These are phyloP conservation scores for Taxawa tesnikishii DNA, from an alignment of 2,329 filamentous ascomycete genomes.

Conservation along the genomic window DNA sequence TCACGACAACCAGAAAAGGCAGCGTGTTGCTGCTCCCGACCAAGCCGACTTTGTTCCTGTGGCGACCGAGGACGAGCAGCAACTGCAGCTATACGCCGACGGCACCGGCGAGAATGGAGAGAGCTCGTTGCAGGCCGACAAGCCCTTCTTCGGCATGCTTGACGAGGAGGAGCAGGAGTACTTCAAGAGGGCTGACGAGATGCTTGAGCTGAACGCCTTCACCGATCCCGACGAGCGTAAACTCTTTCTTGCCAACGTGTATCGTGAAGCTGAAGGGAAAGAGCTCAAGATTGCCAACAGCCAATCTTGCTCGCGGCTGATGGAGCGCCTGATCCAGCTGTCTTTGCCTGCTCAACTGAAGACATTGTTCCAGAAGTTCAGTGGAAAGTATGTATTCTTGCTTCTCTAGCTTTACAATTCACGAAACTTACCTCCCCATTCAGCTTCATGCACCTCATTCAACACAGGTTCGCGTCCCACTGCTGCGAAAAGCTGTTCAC, in stretches of 20 bases:
- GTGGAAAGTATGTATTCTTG: slow-evolving; percentile 48
- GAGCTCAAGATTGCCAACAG: slow-evolving; percentile 93
- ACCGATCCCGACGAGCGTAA: slow-evolving; percentile 50
- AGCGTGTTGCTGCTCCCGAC: slow-evolving; percentile 21
- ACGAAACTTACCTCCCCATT: slow-evolving; percentile 1
- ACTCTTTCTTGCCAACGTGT: slow-evolving; percentile 62
- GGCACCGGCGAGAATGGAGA: slow-evolving; percentile 6
- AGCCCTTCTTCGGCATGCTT: slow-evolving; percentile 84
- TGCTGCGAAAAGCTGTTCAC: slow-evolving; percentile 92
- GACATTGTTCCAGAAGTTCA: slow-evolving; percentile 73
- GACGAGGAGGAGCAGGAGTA: slow-evolving; percentile 92
- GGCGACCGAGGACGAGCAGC: slow-evolving; percentile 8
- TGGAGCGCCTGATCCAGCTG: slow-evolving; percentile 81
- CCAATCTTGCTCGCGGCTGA: slow-evolving; percentile 84
- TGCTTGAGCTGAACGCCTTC: slow-evolving; percentile 85
- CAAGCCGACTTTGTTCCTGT: slow-evolving; percentile 23
- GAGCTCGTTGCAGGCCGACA: slow-evolving; percentile 35
- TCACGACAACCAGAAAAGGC: slow-evolving; percentile 24
- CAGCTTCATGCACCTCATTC: slow-evolving; percentile 73
- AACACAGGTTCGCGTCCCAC: slow-evolving; percentile 93
- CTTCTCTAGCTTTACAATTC: neutral
- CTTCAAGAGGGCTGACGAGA: slow-evolving; percentile 78
- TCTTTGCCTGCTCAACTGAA: slow-evolving; percentile 74
- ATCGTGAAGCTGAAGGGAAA: slow-evolving; percentile 76
- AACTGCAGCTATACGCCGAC: slow-evolving; percentile 2